These are phyloP conservation scores for Fusarium coffeatum DNA, from an alignment of 2,329 filamentous ascomycete genomes.

Conservation along the genomic window DNA sequence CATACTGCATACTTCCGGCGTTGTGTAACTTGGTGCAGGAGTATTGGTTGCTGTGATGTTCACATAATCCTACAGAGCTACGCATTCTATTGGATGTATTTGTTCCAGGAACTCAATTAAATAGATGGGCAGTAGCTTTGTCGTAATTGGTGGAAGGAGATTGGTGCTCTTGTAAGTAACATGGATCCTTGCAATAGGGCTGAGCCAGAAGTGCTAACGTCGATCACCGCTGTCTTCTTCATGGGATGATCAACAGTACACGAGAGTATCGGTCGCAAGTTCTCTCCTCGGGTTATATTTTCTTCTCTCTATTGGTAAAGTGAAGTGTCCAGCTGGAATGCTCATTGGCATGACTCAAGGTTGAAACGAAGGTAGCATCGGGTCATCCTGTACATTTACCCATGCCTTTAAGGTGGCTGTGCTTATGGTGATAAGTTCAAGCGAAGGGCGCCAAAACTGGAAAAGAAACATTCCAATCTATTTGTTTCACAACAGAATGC, in stretches of 20 bases:
- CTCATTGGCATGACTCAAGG: background rate
- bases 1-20: too few species aligned
- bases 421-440: slow-evolving; percentile 2
- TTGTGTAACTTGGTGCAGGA: background rate
- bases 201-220: background rate
- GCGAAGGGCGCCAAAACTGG: background rate
- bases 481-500: background rate
- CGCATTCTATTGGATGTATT: background rate
- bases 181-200: background rate
- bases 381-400: background rate
- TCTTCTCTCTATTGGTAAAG: background rate
- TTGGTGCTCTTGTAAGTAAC: background rate
- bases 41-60: background rate
- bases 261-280: background rate
- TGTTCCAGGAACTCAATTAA: background rate
- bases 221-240: background rate
- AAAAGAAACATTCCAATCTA: background rate
- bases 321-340: background rate
- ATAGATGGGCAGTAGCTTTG: background rate
- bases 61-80: background rate
- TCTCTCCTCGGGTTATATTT: background rate
- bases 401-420: slow-evolving; percentile 20
- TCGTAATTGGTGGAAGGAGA: background rate
- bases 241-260: background rate
- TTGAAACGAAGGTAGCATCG: slow-evolving; percentile 9